Evolutionary conservation across 2,329 filamentous ascomycete genomes (phyloP).

Genomic region (Colletotrichum tropicale): DNA sequence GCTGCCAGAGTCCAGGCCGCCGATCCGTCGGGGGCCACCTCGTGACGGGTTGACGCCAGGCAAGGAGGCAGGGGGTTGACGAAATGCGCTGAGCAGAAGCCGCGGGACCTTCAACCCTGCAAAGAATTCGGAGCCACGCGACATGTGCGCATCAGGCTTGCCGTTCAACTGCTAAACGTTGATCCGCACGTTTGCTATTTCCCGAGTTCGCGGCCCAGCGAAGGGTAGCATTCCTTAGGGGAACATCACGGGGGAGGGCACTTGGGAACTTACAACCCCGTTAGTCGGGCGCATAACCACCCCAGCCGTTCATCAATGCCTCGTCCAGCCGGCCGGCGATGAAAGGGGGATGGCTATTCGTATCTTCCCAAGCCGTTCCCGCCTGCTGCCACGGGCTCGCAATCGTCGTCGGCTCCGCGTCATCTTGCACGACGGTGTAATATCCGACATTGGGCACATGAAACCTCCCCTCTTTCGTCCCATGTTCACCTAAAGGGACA

Average conservation of each 20-base stretch:
- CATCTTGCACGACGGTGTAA: background rate
- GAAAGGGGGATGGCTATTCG: background rate
- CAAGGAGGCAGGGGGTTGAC: background rate
- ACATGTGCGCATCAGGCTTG: background rate
- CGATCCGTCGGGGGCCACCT: conserved; percentile 1
- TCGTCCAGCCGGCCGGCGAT: background rate
- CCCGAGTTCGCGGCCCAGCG: background rate
- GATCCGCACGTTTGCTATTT: background rate
- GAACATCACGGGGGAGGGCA: background rate
- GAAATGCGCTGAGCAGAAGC: background rate
- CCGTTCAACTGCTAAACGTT: background rate
- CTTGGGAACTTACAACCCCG: background rate
- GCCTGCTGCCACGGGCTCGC: background rate
- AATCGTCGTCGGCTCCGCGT: conserved; percentile 10
- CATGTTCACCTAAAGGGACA: background rate
- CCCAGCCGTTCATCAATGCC: background rate
- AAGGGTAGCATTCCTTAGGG: background rate
- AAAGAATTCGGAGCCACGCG: background rate
- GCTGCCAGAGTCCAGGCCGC: conserved; percentile 8
- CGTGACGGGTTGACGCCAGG: conserved; percentile 8
- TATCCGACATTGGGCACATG: conserved; percentile 2
- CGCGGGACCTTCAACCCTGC: background rate
- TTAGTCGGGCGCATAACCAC: background rate
- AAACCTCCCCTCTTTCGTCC: conserved; percentile 17
- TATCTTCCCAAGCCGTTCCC: background rate